These are phyloP conservation scores for Glonium stellatum DNA, from an alignment of 495 filamentous ascomycete genomes.

Conservation along the genomic window DNA sequence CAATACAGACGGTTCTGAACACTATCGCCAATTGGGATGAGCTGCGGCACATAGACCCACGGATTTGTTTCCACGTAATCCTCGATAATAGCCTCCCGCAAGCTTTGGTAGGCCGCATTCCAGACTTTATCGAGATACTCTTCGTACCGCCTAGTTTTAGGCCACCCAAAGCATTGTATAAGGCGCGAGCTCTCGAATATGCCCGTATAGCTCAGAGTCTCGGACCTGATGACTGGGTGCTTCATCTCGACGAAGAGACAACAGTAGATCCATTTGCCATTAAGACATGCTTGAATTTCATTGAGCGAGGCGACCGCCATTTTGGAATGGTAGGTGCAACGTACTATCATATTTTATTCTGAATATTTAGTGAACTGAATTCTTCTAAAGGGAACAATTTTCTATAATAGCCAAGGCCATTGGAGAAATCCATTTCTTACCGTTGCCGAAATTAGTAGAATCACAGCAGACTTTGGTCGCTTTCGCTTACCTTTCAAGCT, in stretches of 20 bases:
- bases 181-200: slow-evolving; percentile 1
- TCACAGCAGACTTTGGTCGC: background rate
- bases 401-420: background rate
- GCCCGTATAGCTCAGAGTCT: background rate
- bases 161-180: background rate
- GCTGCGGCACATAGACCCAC: slow-evolving; percentile 1
- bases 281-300: background rate
- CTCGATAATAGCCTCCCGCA: background rate
- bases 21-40: background rate
- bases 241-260: background rate
- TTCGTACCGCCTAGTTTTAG: background rate
- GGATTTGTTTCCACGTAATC: background rate
- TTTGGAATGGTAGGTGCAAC: background rate
- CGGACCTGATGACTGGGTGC: slow-evolving; percentile 2
- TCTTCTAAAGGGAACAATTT: background rate
- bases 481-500: slow-evolving; percentile 2
- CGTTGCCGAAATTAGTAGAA: background rate
- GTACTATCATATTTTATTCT: background rate
- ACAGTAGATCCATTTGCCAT: background rate
- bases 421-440: background rate
- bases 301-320: background rate
- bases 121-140: background rate
- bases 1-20: background rate
- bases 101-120: background rate
- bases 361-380: background rate